Percentiles rank a stretch among this genome's conserved stretches.
Conservation (phyloP, 495 filamentous ascomycete genomes). For the Talaromyces nanjingensis region DNA sequence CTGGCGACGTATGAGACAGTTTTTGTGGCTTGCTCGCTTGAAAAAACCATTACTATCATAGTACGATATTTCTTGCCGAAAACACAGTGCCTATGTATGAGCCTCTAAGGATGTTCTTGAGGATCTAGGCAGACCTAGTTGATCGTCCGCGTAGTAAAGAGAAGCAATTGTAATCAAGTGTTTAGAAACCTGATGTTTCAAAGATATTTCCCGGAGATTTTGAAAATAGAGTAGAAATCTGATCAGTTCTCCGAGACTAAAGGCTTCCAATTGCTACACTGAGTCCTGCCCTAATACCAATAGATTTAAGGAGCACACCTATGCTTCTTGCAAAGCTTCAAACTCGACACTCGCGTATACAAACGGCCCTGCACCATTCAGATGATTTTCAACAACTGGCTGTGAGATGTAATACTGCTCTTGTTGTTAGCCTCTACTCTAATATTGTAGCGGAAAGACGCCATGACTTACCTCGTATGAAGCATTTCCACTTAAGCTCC, state of each 20-base stretch:
- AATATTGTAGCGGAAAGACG: neutral
- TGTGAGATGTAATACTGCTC: neutral
- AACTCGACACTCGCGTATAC: neutral
- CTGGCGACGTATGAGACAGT: neutral
- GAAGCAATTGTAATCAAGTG: neutral
- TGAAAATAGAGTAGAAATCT: neutral
- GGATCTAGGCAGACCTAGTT: neutral
- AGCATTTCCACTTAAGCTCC: neutral
- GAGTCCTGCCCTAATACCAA: neutral
- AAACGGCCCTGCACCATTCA: neutral
- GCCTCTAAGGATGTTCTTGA: neutral
- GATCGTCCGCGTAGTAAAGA: neutral
- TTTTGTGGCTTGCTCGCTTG: neutral
- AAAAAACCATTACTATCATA: neutral
- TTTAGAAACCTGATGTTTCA: no score
- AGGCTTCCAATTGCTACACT: neutral
- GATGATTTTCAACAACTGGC: neutral
- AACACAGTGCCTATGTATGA: neutral
- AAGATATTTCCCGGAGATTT: no score
- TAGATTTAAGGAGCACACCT: neutral
- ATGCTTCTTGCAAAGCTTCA: neutral
- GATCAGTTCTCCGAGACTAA: neutral
- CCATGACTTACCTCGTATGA: neutral
- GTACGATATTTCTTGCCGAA: neutral
- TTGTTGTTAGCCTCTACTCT: neutral